A percentile compares a stretch with the other conserved stretches of the same genome.
These are phyloP conservation scores for Guadua angustifolia DNA, from an alignment of 176 grass and related monocot genomes.

Conservation along the genomic window DNA sequence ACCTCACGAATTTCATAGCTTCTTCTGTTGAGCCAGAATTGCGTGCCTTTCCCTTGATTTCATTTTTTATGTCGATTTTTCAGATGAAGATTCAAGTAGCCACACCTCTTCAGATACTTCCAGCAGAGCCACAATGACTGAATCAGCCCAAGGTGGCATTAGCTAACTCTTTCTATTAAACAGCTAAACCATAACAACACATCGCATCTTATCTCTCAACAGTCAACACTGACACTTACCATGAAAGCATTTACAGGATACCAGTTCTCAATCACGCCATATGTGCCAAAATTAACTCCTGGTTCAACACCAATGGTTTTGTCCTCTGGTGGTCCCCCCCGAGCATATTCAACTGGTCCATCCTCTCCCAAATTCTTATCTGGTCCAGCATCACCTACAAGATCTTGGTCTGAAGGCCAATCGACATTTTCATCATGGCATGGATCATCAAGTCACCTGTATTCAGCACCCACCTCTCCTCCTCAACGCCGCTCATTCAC, in stretches of 20 bases:
- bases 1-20: constrained; percentile 6
- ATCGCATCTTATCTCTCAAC: background rate
- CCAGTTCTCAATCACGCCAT: constrained; percentile 73
- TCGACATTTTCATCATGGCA: constrained; percentile 59
- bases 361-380: constrained; percentile 74
- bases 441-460: constrained; percentile 65
- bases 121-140: constrained; percentile 55
- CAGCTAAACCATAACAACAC: constrained; percentile 3
- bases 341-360: constrained; percentile 61
- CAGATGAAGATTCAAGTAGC: constrained; percentile 72
- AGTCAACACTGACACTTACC: constrained; percentile 23
- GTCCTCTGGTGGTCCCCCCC: constrained; percentile 57
- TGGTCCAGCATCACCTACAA: constrained; percentile 71
- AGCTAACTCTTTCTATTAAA: constrained; percentile 16
- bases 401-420: constrained; percentile 51
- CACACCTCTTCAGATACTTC: constrained; percentile 45
- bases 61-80: constrained; percentile 29
- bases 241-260: constrained; percentile 54
- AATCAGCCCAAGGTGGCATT: constrained; percentile 65
- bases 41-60: constrained; percentile 27
- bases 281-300: constrained; percentile 52
- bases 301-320: constrained; percentile 56
- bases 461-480: constrained; percentile 79
- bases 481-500: constrained; percentile 61
- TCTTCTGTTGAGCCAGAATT: constrained; percentile 14